phyloP scores from a whole-genome alignment of 31 red algal species.

The Asparagopsis taxiformis region DNA sequence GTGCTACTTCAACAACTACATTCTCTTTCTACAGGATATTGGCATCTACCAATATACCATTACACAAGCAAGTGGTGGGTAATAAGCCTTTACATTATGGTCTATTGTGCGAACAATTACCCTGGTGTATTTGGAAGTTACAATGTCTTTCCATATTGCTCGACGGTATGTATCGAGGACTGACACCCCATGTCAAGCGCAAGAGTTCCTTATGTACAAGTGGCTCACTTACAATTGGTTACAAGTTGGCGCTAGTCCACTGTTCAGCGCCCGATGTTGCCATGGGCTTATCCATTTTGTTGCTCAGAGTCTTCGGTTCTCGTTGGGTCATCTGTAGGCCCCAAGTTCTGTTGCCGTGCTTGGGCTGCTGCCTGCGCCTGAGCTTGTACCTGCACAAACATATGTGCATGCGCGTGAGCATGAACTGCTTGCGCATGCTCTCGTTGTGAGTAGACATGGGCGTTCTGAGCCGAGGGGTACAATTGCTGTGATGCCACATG shows the following conservation, averaged over 20 bases:
- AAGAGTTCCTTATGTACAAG: too few relatives aligned
- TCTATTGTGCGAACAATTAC: too few relatives aligned
- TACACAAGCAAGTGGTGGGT: too few relatives aligned
- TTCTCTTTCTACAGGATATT: too few relatives aligned
- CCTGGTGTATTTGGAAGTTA: too few relatives aligned
- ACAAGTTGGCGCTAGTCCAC: background rate
- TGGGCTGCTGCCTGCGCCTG: conserved; percentile 35
- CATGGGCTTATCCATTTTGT: background rate
- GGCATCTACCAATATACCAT: too few relatives aligned
- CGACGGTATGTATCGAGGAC: too few relatives aligned
- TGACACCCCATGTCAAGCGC: too few relatives aligned
- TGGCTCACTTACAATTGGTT: background rate
- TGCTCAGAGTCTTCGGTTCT: conserved; percentile 2
- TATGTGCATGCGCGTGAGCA: conserved; percentile 8
- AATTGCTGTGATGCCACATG: background rate
- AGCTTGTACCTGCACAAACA: conserved; percentile 33
- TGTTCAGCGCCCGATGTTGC: background rate
- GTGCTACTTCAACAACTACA: too few relatives aligned
- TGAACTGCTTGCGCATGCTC: conserved; percentile 35
- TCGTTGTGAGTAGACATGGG: conserved; percentile 15
- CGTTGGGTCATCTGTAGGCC: background rate
- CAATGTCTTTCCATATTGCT: too few relatives aligned
- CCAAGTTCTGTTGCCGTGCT: background rate
- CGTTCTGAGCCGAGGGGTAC: conserved; percentile 16
- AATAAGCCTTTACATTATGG: too few relatives aligned